A percentile compares a stretch with the other conserved stretches of the same genome.
Conservation (phyloP, 2,329 filamentous ascomycete species). For the Microcyclosporella mali region DNA sequence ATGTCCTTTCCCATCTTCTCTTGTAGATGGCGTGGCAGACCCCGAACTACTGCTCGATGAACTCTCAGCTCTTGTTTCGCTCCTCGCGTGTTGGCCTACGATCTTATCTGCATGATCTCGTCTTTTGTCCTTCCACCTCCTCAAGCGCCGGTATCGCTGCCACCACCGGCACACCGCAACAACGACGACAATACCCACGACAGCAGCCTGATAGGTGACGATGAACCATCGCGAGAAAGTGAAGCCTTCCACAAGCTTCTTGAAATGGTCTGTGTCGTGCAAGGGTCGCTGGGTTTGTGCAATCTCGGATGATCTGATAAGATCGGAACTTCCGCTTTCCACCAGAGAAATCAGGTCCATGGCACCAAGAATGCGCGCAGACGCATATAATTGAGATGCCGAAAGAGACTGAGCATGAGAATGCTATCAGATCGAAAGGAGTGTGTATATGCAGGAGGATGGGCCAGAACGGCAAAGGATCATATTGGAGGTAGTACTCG, state of each 20-base stretch:
- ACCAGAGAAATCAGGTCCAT: background rate
- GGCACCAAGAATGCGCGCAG: background rate
- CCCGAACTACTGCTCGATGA: background rate
- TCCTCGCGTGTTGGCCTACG: background rate
- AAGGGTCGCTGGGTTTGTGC: background rate
- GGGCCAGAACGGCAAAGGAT: too few relatives aligned
- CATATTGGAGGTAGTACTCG: too few relatives aligned
- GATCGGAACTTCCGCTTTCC: background rate
- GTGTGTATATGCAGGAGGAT: too few relatives aligned
- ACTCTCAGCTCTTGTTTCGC: background rate
- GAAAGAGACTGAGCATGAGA: too few relatives aligned
- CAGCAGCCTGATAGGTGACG: constrained; percentile 36
- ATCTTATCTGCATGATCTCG: background rate
- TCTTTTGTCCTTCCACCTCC: constrained; percentile 1
- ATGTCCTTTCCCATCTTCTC: background rate
- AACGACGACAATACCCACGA: constrained; percentile 33
- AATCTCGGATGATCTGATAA: constrained; percentile 4
- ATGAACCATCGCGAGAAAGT: constrained; percentile 34
- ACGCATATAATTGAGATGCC: too few relatives aligned
- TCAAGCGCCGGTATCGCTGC: constrained; percentile 8
- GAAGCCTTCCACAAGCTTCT: constrained; percentile 9
- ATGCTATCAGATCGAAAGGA: too few relatives aligned
- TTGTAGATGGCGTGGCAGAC: background rate
- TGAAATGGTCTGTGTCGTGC: constrained; percentile 4
- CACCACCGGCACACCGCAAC: constrained; percentile 30